phyloP scores from a whole-genome alignment of 2,329 filamentous ascomycete species.

The Colletotrichum trifolii region DNA sequence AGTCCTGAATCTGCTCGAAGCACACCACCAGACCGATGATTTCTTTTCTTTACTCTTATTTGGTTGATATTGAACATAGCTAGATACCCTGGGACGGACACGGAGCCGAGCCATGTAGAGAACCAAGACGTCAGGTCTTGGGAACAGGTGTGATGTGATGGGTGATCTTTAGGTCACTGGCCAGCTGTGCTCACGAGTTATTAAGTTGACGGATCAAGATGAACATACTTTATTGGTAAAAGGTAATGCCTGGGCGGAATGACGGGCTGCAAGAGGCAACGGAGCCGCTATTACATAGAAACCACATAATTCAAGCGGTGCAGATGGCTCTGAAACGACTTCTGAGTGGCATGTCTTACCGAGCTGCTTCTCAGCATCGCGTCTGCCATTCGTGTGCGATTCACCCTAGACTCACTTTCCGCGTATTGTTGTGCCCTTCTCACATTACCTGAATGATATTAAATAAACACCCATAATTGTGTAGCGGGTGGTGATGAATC shows the following conservation, averaged over 20 bases:
- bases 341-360: too few species aligned
- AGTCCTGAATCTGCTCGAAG: constrained; percentile 33
- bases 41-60: not conserved
- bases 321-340: too few species aligned
- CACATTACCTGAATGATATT: too few species aligned
- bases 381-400: too few species aligned
- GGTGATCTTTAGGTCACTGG: not conserved
- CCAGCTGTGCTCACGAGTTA: not conserved
- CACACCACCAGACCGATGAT: not conserved
- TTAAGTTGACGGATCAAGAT: not conserved
- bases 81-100: constrained; percentile 31
- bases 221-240: constrained; percentile 2
- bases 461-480: too few species aligned
- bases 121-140: constrained; percentile 27
- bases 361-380: too few species aligned
- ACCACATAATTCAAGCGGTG: constrained; percentile 13
- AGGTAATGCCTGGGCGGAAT: constrained; percentile 13
- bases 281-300: constrained; percentile 13
- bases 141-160: not conserved
- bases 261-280: not conserved
- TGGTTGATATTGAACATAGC: constrained; percentile 9
- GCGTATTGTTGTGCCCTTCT: too few species aligned
- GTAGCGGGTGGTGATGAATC: not conserved
- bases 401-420: too few species aligned
- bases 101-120: not conserved